Conservation (phyloP, 495 filamentous ascomycete species). For the Aspergillus sclerotioniger region DNA sequence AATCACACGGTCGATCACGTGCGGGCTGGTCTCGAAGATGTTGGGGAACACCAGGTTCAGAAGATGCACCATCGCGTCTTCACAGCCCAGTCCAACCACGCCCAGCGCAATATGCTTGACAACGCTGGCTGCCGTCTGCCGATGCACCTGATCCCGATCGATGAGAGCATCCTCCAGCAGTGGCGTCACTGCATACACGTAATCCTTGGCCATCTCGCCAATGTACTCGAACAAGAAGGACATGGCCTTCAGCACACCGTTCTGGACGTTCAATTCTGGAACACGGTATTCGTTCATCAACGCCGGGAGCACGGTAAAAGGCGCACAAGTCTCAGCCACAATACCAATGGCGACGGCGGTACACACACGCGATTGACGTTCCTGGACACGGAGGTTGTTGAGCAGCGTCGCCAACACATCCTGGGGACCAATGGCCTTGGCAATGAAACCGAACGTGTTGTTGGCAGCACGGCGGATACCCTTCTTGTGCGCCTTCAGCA, state of each 20-base stretch:
- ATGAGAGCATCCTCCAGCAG: slow-evolving; percentile 96
- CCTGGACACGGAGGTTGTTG: slow-evolving; percentile 94
- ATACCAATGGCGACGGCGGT: slow-evolving; percentile 99
- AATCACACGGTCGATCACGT: slow-evolving; percentile 97
- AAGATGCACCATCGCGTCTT: slow-evolving; percentile 97
- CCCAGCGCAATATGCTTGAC: slow-evolving; percentile 97
- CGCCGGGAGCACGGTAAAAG: slow-evolving; percentile 97
- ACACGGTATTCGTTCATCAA: slow-evolving; percentile 99
- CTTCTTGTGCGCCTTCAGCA: slow-evolving; percentile 99
- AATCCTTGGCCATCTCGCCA: slow-evolving; percentile 99
- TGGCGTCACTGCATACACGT: slow-evolving; percentile 98
- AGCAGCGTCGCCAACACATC: slow-evolving; percentile 95
- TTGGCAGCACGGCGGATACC: slow-evolving; percentile 97
- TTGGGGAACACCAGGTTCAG: slow-evolving; percentile 96
- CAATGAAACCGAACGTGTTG: slow-evolving; percentile 99
- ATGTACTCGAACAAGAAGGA: slow-evolving; percentile 99
- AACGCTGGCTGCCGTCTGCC: slow-evolving; percentile 92
- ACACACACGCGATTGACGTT: slow-evolving; percentile 96
- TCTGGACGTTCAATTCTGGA: slow-evolving; percentile 97
- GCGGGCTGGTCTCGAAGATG: slow-evolving; percentile 95
- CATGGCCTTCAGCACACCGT: slow-evolving; percentile 94
- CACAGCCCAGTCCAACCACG: slow-evolving; percentile 94
- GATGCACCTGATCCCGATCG: slow-evolving; percentile 97
- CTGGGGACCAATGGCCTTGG: slow-evolving; percentile 97
- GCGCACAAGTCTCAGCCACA: slow-evolving; percentile 99